Evolutionary conservation across 164 flowering plant genomes (phyloP).

Genomic region (Taxillus chinensis): DNA sequence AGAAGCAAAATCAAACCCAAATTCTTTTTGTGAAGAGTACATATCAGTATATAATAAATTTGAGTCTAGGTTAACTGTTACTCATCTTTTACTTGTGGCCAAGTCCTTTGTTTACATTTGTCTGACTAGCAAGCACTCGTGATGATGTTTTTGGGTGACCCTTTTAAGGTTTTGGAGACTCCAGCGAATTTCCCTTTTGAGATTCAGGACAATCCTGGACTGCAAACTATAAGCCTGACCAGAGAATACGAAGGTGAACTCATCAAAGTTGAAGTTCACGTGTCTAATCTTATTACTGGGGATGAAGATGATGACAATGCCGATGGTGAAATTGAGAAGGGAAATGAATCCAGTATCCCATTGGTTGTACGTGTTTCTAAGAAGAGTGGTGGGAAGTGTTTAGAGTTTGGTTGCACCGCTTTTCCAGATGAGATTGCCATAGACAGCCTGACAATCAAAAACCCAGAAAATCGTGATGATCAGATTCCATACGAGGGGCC

Average conservation of each 20-base stretch:
- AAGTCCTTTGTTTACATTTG: too few relatives aligned
- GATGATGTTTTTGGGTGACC: too few relatives aligned
- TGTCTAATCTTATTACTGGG: conserved; percentile 60
- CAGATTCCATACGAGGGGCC: conserved; percentile 76
- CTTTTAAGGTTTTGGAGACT: conserved; percentile 37
- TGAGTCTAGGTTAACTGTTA: too few relatives aligned
- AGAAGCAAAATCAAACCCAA: too few relatives aligned
- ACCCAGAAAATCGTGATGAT: conserved; percentile 53
- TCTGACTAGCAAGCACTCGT: too few relatives aligned
- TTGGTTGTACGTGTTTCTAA: conserved; percentile 56
- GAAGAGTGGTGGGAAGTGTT: conserved; percentile 26
- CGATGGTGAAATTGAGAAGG: conserved; percentile 21
- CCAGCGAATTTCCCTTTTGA: conserved; percentile 64
- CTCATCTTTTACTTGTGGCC: too few relatives aligned
- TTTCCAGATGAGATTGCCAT: conserved; percentile 62
- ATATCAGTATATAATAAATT: too few relatives aligned
- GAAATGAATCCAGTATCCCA: conserved; percentile 35
- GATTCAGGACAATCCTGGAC: conserved; percentile 60
- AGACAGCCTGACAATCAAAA: conserved; percentile 49
- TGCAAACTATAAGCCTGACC: conserved; percentile 38
- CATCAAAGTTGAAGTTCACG: conserved; percentile 65
- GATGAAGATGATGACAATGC: conserved; percentile 28
- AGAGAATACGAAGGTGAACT: conserved; percentile 60
- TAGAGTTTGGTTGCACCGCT: conserved; percentile 63
- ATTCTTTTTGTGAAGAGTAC: too few relatives aligned